Base-by-base conservation (phyloP, 2,329 filamentous ascomycete genomes). In the Ophiostoma angusticollis region DNA sequence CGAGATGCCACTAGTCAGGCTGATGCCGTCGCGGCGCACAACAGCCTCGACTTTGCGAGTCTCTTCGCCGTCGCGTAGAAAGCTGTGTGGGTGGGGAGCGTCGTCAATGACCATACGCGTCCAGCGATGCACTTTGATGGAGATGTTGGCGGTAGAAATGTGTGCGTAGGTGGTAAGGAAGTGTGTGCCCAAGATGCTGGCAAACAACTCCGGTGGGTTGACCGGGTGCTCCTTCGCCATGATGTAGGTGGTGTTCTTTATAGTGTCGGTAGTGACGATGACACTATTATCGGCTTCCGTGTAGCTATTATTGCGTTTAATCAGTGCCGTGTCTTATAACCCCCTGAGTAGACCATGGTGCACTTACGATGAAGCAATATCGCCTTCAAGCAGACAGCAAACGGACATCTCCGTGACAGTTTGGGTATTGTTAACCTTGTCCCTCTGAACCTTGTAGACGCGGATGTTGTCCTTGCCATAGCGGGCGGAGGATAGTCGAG, bases 391-490 rank as follows among this genome's bases (percentile, higher is more conserved):
- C 37, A 96, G 71, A 47, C 86, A 85, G 64, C 84, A 84, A 51
- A 98, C 83, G 29, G 86, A 95, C 80, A 94, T 93, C 63, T 98
- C 91, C 30, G 81, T 82, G 50, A 96, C 84, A 7, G 79, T 82
- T 61, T 98, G 89, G 17, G 76, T 68, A 41, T 82, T 81, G 14
- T 82, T 80, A 53, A 76, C 67, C 56, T 76, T 67, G 59, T 96
- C 78, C 52, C 77, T 78, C 55, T 93, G 72, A 54, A 95, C 86
- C 64, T 98, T 98, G 76, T 82, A 93, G 53, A 98, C 77, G 55
- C 91, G 87, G 71, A 98, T 81, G 67, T 98, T 96, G 74, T 96
- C 91, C 76, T 98, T 89, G 65, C 83, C 83, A 59, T 87, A 89
- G 57, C 79, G 77, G 52, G 83, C 82, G 53, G 73, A 64, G 44